These are phyloP conservation scores for Pseudogymnoascus sp. DNA, from an alignment of 2,329 filamentous ascomycete genomes.

Conservation along the genomic window DNA sequence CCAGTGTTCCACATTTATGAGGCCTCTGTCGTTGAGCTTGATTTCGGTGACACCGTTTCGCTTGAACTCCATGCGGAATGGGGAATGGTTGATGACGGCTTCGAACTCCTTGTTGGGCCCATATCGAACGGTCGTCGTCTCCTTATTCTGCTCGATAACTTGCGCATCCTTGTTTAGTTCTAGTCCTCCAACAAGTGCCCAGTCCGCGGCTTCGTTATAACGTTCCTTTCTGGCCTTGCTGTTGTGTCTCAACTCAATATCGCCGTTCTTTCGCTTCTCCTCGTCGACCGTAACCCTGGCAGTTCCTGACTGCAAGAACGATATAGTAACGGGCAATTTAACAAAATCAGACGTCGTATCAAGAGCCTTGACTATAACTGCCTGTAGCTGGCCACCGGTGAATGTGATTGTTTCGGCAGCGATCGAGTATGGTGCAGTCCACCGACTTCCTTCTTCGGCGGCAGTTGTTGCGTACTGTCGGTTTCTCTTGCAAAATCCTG, in stretches of 20 bases:
- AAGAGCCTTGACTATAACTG: conserved; percentile 73
- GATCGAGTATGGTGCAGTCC: conserved; percentile 76
- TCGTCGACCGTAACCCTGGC: conserved; percentile 87
- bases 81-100: conserved; percentile 73
- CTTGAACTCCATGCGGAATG: conserved; percentile 81
- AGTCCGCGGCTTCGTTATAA: conserved; percentile 85
- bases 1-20: conserved; percentile 95
- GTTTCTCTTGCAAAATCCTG: conserved; percentile 95
- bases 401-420: conserved; percentile 65
- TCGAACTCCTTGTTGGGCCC: conserved; percentile 70
- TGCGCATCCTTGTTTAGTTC: conserved; percentile 65
- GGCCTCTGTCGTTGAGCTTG: conserved; percentile 80
- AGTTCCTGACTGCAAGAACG: conserved; percentile 83
- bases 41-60: conserved; percentile 75
- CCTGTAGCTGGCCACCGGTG: conserved; percentile 72
- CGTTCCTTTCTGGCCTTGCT: conserved; percentile 83
- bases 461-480: conserved; percentile 79
- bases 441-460: conserved; percentile 51
- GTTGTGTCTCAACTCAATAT: conserved; percentile 78
- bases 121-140: conserved; percentile 69
- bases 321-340: conserved; percentile 73
- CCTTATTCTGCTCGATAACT: conserved; percentile 56
- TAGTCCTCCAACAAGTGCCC: conserved; percentile 77
- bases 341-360: conserved; percentile 59
- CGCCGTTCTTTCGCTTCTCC: conserved; percentile 78